phyloP scores from a whole-genome alignment of 1,284 basidiomycete genomes.

The Apiotrichum gracile region DNA sequence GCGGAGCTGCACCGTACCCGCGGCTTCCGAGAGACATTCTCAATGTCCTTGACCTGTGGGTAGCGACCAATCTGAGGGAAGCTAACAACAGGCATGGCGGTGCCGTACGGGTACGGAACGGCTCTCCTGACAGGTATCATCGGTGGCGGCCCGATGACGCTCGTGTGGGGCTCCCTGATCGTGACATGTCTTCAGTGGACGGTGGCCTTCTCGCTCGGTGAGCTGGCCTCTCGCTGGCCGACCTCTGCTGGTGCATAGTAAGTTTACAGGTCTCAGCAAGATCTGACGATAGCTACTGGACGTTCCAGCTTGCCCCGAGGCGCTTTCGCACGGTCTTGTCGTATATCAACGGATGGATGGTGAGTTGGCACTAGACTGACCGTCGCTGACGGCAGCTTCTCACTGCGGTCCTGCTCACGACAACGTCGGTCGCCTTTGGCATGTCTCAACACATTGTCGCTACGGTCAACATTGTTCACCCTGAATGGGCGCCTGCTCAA shows the following conservation, averaged over 20 bases:
- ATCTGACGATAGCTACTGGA: conserved; percentile 10
- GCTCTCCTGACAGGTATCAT: conserved; percentile 7
- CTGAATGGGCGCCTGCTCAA: conserved; percentile 10
- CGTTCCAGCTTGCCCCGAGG: conserved; percentile 13
- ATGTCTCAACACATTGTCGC: conserved; percentile 13
- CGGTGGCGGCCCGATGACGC: conserved; percentile 10
- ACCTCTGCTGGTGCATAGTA: conserved; percentile 14
- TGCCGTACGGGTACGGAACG: conserved; percentile 10
- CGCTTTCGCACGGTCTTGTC: conserved; percentile 8
- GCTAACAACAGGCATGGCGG: conserved; percentile 6
- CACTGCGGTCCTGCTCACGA: conserved; percentile 11
- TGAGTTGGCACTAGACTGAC: neutral
- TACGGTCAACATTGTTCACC: conserved; percentile 9
- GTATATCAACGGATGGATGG: conserved; percentile 16
- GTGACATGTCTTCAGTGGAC: conserved; percentile 11
- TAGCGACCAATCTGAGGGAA: neutral
- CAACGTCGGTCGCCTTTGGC: conserved; percentile 11
- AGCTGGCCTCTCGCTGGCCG: conserved; percentile 13
- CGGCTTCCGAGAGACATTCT: conserved; percentile 7
- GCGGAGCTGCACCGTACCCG: conserved; percentile 10
- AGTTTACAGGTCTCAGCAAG: neutral
- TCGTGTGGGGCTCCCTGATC: conserved; percentile 12
- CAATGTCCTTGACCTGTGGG: conserved; percentile 12
- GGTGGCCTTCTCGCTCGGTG: conserved; percentile 9
- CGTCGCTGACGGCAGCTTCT: neutral